phyloP scores from a whole-genome alignment of 1,284 basidiomycete genomes.

The Takashimella koratensis region DNA sequence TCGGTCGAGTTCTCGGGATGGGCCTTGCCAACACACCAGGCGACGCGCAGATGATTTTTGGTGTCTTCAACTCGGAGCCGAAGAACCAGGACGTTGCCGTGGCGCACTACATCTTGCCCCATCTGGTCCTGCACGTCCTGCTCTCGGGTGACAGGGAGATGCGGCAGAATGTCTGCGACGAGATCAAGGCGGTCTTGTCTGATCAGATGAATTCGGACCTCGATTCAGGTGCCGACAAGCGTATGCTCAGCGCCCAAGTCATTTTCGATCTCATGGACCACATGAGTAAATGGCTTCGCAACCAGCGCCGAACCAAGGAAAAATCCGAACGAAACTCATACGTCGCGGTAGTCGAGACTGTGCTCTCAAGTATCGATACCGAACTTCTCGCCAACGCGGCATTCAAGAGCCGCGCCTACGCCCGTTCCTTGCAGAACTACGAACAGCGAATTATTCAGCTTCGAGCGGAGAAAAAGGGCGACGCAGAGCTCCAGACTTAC shows the following conservation, averaged over 20 bases:
- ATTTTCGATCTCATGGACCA: conserved; percentile 95
- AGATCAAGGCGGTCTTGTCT: conserved; percentile 76
- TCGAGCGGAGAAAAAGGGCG: conserved; percentile 50
- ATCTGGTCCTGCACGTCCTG: conserved; percentile 82
- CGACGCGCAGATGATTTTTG: conserved; percentile 61
- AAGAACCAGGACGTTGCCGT: conserved; percentile 86
- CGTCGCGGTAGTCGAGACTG: conserved; percentile 61
- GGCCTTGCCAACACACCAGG: conserved; percentile 9
- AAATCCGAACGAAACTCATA: conserved; percentile 54
- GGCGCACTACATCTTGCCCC: conserved; percentile 84
- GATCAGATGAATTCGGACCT: conserved; percentile 71
- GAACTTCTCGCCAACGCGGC: conserved; percentile 91
- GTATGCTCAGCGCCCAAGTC: conserved; percentile 82
- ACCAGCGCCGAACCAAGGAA: conserved; percentile 50
- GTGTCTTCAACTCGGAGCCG: conserved; percentile 72
- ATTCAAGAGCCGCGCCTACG: conserved; percentile 88
- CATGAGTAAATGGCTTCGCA: conserved; percentile 80
- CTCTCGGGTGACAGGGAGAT: conserved; percentile 68
- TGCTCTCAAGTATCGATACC: conserved; percentile 78
- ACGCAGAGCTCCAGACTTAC: conserved; percentile 64
- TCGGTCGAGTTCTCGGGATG: conserved; percentile 54
- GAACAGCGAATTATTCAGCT: conserved; percentile 69
- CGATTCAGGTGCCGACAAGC: conserved; percentile 59
- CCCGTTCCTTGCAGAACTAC: conserved; percentile 90
- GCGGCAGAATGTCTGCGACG: conserved; percentile 63